These are phyloP conservation scores for Wickerhamomyces bisporus DNA, from an alignment of 805 yeast species.

Conservation along the genomic window DNA sequence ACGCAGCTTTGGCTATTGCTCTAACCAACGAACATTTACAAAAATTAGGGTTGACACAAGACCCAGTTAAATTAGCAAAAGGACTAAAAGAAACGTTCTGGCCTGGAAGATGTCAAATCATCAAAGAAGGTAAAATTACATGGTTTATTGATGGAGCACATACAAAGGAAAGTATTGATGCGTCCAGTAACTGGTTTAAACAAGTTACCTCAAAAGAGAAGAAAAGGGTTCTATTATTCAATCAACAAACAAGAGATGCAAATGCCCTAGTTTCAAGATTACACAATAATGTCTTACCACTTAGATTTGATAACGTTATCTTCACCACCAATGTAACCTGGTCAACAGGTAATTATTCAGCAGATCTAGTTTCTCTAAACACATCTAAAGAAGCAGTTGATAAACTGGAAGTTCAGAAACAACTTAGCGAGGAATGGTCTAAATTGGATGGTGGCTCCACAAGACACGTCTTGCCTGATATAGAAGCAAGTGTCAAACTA, in stretches of 20 bases:
- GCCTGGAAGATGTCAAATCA: conserved; percentile 94
- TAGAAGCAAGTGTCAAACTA: conserved; percentile 65
- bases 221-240: conserved; percentile 61
- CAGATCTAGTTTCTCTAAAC: conserved; percentile 82
- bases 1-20: conserved; percentile 84
- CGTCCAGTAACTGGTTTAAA: conserved; percentile 78
- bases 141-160: conserved; percentile 98
- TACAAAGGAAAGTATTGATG: conserved; percentile 79
- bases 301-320: conserved; percentile 66
- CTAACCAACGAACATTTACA: conserved; percentile 58
- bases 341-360: conserved; percentile 72
- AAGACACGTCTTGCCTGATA: conserved; percentile 58
- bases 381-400: conserved; percentile 76
- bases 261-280: conserved; percentile 54
- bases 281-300: conserved; percentile 34
- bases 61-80: conserved; percentile 18
- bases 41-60: conserved; percentile 38
- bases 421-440: conserved; percentile 67
- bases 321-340: conserved; percentile 93
- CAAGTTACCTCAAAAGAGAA: conserved; percentile 29
- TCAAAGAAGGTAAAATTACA: conserved; percentile 42
- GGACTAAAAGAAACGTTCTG: conserved; percentile 72
- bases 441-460: conserved; percentile 39
- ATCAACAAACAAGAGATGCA: conserved; percentile 92
- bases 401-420: conserved; percentile 73